These are phyloP conservation scores for Allomyces macrogynus DNA, from an alignment of 192 early-diverging fungal species.

Conservation along the genomic window DNA sequence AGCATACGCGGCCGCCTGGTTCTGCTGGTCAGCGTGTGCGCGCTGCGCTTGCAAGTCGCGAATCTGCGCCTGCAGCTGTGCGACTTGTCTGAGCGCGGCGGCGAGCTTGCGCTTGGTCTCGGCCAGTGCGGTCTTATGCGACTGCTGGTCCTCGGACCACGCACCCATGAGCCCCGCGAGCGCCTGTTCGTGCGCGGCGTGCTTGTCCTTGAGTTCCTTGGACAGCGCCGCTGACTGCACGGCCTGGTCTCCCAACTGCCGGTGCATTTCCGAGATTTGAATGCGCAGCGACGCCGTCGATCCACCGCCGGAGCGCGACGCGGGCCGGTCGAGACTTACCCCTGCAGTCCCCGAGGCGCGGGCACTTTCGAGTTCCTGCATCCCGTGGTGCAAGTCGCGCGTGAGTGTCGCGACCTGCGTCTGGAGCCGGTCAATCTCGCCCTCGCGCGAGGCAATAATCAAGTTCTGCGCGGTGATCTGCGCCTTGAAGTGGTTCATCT, in stretches of 20 bases:
- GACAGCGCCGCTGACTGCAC: not conserved
- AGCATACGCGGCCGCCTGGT: not conserved
- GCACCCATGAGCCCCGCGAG: not conserved
- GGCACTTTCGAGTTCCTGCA: not conserved
- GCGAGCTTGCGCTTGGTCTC: not conserved
- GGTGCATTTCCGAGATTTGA: not conserved
- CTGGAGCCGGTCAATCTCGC: not conserved
- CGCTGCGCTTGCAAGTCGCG: not conserved
- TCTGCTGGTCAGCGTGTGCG: not conserved
- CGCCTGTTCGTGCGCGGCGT: not conserved
- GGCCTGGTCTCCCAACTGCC: not conserved
- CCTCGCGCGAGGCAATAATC: not conserved
- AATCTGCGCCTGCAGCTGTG: not conserved
- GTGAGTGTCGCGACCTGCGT: not conserved
- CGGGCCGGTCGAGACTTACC: not conserved
- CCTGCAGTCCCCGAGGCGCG: not conserved
- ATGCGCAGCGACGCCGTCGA: not conserved
- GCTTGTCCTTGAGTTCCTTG: not conserved
- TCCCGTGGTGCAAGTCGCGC: not conserved
- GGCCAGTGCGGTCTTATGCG: not conserved
- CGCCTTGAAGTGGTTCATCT: not conserved
- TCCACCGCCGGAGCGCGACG: not conserved
- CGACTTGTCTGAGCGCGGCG: not conserved
- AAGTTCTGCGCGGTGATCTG: not conserved
- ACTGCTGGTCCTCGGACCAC: not conserved